Percentiles rank a stretch among this genome's conserved stretches.
These are phyloP conservation scores for Trichoderma cornu-damae DNA, from an alignment of 2,329 filamentous ascomycete species.

Conservation along the genomic window DNA sequence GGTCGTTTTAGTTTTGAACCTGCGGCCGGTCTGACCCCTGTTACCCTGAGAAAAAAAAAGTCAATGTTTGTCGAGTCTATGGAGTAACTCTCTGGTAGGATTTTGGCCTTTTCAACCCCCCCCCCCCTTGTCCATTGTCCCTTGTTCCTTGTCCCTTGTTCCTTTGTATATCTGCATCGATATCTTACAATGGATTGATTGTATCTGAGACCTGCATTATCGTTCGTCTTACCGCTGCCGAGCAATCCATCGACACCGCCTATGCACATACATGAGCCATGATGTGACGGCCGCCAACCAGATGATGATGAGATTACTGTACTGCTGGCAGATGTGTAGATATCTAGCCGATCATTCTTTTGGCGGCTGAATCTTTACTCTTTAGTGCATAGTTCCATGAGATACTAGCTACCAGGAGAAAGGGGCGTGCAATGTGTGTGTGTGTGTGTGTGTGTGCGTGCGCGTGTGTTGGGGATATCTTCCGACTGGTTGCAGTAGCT, in stretches of 20 bases:
- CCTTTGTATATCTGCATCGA: no score
- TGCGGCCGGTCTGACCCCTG: no score
- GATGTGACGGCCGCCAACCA: not conserved
- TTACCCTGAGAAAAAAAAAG: no score
- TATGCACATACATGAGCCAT: not conserved
- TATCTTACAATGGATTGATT: no score
- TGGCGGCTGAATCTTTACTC: conserved; percentile 5
- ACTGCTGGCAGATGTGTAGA: not conserved
- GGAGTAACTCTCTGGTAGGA: no score
- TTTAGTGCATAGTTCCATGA: no score
- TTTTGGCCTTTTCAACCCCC: no score
- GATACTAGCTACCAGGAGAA: not conserved
- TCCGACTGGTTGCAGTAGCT: conserved; percentile 1
- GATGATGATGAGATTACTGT: not conserved
- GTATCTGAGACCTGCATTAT: not conserved
- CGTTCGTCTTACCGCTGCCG: not conserved
- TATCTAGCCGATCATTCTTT: not conserved
- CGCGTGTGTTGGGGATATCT: not conserved
- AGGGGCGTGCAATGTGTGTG: no score
- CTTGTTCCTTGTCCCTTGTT: no score
- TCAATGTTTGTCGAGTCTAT: no score
- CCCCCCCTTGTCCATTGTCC: no score
- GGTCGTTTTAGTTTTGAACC: no score
- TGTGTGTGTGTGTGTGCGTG: not conserved
- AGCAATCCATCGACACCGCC: not conserved